phyloP scores from a whole-genome alignment of 108 stramenopile species.

The Cylindrotheca closterium region DNA sequence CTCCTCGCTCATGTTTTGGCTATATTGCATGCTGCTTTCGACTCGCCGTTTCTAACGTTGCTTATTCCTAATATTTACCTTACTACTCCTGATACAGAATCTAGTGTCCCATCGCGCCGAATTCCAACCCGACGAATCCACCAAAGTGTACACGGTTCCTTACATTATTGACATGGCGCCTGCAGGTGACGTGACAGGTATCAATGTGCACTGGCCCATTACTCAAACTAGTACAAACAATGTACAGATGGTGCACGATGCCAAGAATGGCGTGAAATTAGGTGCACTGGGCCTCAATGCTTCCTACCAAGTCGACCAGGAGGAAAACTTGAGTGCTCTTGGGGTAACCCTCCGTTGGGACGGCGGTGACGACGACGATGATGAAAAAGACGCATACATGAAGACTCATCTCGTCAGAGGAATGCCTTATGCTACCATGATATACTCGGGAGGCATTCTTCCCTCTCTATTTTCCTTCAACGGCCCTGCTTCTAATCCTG shows the following conservation, averaged over 20 bases:
- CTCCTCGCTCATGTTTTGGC: not conserved
- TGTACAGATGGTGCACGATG: slow-evolving; percentile 51
- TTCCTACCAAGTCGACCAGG: not conserved
- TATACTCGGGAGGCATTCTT: slow-evolving; percentile 6
- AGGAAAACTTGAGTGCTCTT: slow-evolving; percentile 28
- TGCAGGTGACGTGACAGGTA: slow-evolving; percentile 29
- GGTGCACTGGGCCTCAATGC: slow-evolving; percentile 14
- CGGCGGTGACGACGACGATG: slow-evolving; percentile 3
- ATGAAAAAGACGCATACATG: slow-evolving; percentile 32
- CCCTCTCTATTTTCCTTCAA: slow-evolving; percentile 14
- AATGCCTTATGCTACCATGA: slow-evolving; percentile 84
- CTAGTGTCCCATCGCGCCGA: slow-evolving; percentile 19
- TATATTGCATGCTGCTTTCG: not conserved
- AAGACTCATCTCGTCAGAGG: slow-evolving; percentile 74
- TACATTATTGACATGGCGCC: slow-evolving; percentile 61
- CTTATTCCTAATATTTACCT: not conserved
- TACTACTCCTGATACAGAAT: too few species aligned
- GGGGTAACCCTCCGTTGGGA: slow-evolving; percentile 53
- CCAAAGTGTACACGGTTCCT: slow-evolving; percentile 61
- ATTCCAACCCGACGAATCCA: slow-evolving; percentile 29
- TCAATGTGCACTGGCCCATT: slow-evolving; percentile 52
- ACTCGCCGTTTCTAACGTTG: not conserved
- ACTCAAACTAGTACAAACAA: slow-evolving; percentile 35
- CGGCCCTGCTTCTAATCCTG: slow-evolving; percentile 10
- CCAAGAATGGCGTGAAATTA: slow-evolving; percentile 60